Percentiles rank a stretch among this genome's conserved stretches.
These are phyloP conservation scores for Cordyceps fumosorosea DNA, from an alignment of 2,329 filamentous ascomycete genomes.

Conservation along the genomic window DNA sequence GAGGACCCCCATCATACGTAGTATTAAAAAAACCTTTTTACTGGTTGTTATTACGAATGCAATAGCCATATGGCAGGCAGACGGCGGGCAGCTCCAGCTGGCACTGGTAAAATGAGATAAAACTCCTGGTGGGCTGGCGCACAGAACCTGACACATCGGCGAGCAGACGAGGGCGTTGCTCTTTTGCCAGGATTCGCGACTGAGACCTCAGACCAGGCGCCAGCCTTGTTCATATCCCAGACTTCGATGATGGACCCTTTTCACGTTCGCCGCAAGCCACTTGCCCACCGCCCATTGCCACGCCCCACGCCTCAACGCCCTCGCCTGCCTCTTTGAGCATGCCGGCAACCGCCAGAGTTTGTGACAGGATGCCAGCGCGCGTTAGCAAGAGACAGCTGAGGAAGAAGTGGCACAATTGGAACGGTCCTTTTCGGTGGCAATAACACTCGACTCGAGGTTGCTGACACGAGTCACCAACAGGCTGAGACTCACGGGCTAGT, in stretches of 20 bases:
- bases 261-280: conserved; percentile 2
- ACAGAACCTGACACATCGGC: not conserved
- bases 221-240: not conserved
- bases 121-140: not conserved
- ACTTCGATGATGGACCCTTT: too few species aligned
- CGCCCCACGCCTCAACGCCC: conserved; percentile 1
- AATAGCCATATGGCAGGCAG: too few species aligned
- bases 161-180: not conserved
- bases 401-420: not conserved
- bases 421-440: not conserved
- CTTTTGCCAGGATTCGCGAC: not conserved
- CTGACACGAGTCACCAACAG: not conserved
- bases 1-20: too few species aligned
- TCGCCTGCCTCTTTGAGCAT: conserved; percentile 7
- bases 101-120: not conserved
- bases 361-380: not conserved
- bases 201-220: not conserved
- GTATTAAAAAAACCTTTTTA: not conserved
- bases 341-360: not conserved
- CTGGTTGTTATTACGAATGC: not conserved
- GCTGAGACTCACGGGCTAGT: not conserved
- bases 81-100: not conserved
- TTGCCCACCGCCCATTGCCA: conserved; percentile 3
- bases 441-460: not conserved
- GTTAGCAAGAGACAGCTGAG: not conserved